Percentiles rank a stretch among this genome's conserved stretches.
Conservation (phyloP, 164 flowering plant species). For the Malania oleifera region DNA sequence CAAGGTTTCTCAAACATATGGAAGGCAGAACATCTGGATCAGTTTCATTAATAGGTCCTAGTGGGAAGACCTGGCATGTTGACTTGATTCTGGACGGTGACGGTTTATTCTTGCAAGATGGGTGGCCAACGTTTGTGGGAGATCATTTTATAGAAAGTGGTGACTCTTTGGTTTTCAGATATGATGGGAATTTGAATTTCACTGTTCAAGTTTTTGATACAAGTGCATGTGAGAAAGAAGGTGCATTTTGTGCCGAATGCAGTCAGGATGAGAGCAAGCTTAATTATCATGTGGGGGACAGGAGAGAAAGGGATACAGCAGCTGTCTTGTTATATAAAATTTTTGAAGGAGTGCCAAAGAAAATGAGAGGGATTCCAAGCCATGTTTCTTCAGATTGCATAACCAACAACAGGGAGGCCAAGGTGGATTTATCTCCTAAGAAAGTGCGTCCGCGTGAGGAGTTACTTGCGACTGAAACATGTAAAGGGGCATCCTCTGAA, state of each 20-base stretch:
- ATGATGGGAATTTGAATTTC: slow-evolving; percentile 55
- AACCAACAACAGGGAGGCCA: not conserved
- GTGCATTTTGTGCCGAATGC: slow-evolving; percentile 34
- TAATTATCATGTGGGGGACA: slow-evolving; percentile 12
- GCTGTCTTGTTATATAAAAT: slow-evolving; percentile 12
- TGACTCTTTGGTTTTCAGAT: slow-evolving; percentile 58
- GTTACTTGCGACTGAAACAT: slow-evolving; percentile 4
- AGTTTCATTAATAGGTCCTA: slow-evolving; percentile 43
- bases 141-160: slow-evolving; percentile 46
- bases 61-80: slow-evolving; percentile 61
- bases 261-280: slow-evolving; percentile 18
- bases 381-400: slow-evolving; percentile 15
- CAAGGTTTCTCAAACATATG: slow-evolving; percentile 8
- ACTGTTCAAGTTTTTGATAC: slow-evolving; percentile 57
- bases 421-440: slow-evolving; percentile 10
- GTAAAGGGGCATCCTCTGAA: slow-evolving; percentile 5
- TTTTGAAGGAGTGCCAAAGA: slow-evolving; percentile 23
- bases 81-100: slow-evolving; percentile 26
- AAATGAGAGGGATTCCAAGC: slow-evolving; percentile 20
- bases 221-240: slow-evolving; percentile 63
- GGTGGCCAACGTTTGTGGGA: slow-evolving; percentile 60
- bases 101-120: slow-evolving; percentile 35
- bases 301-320: slow-evolving; percentile 43
- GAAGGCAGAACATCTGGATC: slow-evolving; percentile 26
- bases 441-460: not conserved